phyloP scores from a whole-genome alignment of 2,329 filamentous ascomycete genomes.

The Epichloe elymi region DNA sequence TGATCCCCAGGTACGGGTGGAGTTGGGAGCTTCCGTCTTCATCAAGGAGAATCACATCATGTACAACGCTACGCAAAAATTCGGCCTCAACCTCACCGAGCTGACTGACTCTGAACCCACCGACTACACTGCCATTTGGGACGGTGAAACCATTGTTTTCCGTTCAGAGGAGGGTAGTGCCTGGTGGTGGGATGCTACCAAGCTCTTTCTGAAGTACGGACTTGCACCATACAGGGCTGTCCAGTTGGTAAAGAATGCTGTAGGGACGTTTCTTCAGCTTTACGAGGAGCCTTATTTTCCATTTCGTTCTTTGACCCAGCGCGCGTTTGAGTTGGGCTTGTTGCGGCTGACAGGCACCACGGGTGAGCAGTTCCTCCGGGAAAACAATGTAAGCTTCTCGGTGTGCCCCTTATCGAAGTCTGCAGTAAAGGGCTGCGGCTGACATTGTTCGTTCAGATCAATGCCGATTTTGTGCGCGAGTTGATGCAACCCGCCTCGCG shows the following conservation, averaged over 20 bases:
- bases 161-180: constrained; percentile 44
- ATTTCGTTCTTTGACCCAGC: constrained; percentile 61
- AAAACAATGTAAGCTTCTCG: constrained; percentile 34
- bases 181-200: constrained; percentile 68
- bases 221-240: constrained; percentile 61
- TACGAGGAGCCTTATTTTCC: constrained; percentile 78
- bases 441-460: constrained; percentile 31
- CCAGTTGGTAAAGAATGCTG: constrained; percentile 55
- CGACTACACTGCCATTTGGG: constrained; percentile 65
- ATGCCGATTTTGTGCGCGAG: constrained; percentile 56
- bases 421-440: background rate
- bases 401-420: too few relatives aligned
- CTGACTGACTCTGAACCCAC: constrained; percentile 33
- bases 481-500: constrained; percentile 83
- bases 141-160: constrained; percentile 64
- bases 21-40: constrained; percentile 88
- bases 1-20: constrained; percentile 54
- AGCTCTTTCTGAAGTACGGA: constrained; percentile 78
- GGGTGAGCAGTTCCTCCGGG: constrained; percentile 57
- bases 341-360: constrained; percentile 53
- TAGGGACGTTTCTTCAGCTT: constrained; percentile 63
- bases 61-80: constrained; percentile 54
- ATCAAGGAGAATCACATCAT: constrained; percentile 75
- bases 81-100: constrained; percentile 50
- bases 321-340: constrained; percentile 54